Evolutionary conservation across 2,329 filamentous ascomycete species (phyloP).

Genomic region (Penicillium sp.): DNA sequence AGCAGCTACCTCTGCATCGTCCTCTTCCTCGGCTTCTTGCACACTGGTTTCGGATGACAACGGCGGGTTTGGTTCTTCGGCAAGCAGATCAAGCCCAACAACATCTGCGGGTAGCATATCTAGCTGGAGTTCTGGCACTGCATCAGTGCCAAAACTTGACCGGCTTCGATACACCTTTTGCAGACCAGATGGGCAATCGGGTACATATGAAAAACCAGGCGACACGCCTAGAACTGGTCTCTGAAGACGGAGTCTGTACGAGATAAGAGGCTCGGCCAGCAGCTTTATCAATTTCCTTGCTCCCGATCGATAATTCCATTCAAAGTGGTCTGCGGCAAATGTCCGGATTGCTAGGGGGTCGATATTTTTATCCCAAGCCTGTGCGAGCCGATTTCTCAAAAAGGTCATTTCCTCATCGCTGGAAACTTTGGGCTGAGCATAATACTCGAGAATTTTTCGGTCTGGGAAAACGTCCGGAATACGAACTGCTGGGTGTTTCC

Average conservation of each 20-base stretch:
- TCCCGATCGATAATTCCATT: constrained; percentile 76
- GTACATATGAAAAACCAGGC: constrained; percentile 32
- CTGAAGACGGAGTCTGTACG: constrained; percentile 53
- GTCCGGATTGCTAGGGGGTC: constrained; percentile 67
- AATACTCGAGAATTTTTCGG: constrained; percentile 75
- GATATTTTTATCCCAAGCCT: constrained; percentile 61
- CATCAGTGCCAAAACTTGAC: constrained; percentile 71
- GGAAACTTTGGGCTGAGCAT: constrained; percentile 84
- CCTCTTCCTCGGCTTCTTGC: constrained; percentile 32
- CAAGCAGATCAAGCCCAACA: constrained; percentile 72
- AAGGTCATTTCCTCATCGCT: constrained; percentile 55
- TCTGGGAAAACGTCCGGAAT: constrained; percentile 84
- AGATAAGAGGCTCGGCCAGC: constrained; percentile 73
- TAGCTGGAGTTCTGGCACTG: constrained; percentile 72
- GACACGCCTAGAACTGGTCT: constrained; percentile 39
- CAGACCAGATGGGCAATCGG: constrained; percentile 56
- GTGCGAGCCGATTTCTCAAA: constrained; percentile 53
- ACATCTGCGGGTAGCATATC: constrained; percentile 74
- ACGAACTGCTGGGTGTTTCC: constrained; percentile 68
- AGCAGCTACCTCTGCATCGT: constrained; percentile 30
- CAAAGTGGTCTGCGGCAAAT: constrained; percentile 78
- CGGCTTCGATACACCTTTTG: constrained; percentile 67
- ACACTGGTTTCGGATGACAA: constrained; percentile 30
- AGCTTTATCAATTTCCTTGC: constrained; percentile 82
- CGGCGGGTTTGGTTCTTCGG: constrained; percentile 66